These are phyloP conservation scores for Ceratobasidium sp. DNA, from an alignment of 1,284 basidiomycete genomes.

Conservation along the genomic window DNA sequence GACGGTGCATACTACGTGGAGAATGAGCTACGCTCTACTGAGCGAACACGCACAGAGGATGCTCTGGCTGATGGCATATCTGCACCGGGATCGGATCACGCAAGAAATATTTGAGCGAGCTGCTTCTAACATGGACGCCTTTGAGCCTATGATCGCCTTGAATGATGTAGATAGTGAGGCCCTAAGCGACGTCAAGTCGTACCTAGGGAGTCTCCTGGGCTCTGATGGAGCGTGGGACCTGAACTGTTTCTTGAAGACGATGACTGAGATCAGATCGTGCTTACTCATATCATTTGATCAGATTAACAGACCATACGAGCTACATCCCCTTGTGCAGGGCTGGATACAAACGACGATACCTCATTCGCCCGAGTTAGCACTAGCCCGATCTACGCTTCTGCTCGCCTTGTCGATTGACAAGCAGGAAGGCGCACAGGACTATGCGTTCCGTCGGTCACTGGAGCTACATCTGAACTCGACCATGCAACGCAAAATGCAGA, in stretches of 20 bases:
- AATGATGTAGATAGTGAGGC: no score
- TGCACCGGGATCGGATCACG: conserved; percentile 6
- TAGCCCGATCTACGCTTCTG: not conserved
- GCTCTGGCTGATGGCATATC: conserved; percentile 10
- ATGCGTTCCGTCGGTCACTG: not conserved
- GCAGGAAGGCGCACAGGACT: not conserved
- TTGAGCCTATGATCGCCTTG: no score
- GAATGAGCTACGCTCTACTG: conserved; percentile 18
- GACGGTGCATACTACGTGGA: conserved; percentile 21
- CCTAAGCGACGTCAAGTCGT: not conserved
- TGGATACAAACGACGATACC: conserved; percentile 7
- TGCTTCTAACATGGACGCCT: not conserved
- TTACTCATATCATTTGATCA: conserved; percentile 15
- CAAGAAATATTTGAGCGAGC: not conserved
- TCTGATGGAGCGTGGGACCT: conserved; percentile 10
- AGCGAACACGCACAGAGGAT: not conserved
- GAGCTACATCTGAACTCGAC: not conserved
- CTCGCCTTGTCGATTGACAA: conserved; percentile 4
- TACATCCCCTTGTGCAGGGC: conserved; percentile 6
- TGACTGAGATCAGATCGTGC: conserved; percentile 9
- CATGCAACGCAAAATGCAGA: not conserved
- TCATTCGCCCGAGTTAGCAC: not conserved
- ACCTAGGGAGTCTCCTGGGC: not conserved
- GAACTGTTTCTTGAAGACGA: not conserved
- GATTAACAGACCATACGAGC: not conserved